A percentile compares a stretch with the other conserved stretches of the same genome.
These are phyloP conservation scores for Coniosporium tulheliwenetii DNA, from an alignment of 2,329 filamentous ascomycete genomes.

Conservation along the genomic window DNA sequence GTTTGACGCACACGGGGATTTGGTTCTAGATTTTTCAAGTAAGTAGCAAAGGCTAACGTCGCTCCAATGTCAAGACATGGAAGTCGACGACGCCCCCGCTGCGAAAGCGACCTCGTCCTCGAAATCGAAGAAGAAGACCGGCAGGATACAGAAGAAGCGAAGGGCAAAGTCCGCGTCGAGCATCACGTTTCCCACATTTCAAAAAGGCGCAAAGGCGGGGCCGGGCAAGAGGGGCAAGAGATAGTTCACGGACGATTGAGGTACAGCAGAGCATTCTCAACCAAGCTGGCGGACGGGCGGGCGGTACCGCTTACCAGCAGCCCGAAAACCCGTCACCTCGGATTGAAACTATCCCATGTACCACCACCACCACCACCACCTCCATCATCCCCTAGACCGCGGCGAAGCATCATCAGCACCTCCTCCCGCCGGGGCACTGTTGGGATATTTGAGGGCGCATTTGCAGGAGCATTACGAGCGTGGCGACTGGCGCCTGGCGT, in stretches of 20 bases:
- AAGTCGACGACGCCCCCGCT: conserved; percentile 17
- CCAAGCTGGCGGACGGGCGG: too few relatives aligned
- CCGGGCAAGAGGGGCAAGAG: conserved; percentile 10
- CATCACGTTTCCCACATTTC: conserved; percentile 18
- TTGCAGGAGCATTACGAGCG: too few relatives aligned
- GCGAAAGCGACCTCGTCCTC: conserved; percentile 7
- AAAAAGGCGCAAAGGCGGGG: conserved; percentile 2
- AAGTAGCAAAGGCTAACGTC: conserved; percentile 14
- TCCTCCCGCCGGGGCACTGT: too few relatives aligned
- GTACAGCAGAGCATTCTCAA: too few relatives aligned
- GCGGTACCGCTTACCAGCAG: too few relatives aligned
- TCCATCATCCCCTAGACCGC: too few relatives aligned
- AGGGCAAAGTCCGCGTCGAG: conserved; percentile 21
- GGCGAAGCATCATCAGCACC: too few relatives aligned
- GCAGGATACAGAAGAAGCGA: conserved; percentile 18
- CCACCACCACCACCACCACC: too few relatives aligned
- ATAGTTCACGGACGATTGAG: background rate
- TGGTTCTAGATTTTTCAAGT: conserved; percentile 18
- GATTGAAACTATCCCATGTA: too few relatives aligned
- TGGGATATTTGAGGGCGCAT: too few relatives aligned
- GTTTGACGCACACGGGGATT: conserved; percentile 17
- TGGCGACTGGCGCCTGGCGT: too few relatives aligned
- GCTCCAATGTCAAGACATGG: conserved; percentile 17
- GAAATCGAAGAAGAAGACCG: conserved; percentile 15
- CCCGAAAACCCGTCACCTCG: too few relatives aligned